Base-by-base conservation (phyloP, 768 basidiomycete genomes). In the Kwoniella bestiolae region DNA sequence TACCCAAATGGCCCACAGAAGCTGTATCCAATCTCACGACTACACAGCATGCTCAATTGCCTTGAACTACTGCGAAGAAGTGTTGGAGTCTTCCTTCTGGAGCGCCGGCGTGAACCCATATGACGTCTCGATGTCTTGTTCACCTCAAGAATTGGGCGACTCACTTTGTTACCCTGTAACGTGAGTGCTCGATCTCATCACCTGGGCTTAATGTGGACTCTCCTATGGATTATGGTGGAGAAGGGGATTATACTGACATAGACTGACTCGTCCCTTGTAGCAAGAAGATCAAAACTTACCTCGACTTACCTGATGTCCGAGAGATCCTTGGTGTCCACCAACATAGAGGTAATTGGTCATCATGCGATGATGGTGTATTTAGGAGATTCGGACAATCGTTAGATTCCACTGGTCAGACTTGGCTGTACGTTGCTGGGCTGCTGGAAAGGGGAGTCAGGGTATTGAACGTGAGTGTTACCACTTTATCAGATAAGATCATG, bases 401-500 rank as follows among this genome's bases (percentile, higher is more conserved):
- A 72, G 90, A 91, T 79, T 32, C 14, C 84, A 86, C 66, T 84
- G 89, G 46, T 84, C 88, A 79, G 81, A 87, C 82, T 31, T 79
- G 74, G 76, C 67, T 79, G 12, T 88, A 90, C 74, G 86, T 90
- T 65, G 83, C 87, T 0, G 85, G 84, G 0, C 85, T 92, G 41
- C 85, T 92, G 8, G 90, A 92, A 64, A 85, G 90, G n/a, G 89
- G 88, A 0, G 81, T 94, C 21, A 86, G 87, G 5, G 82, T 91
- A 35, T 84, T 92, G 45, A 87, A 66, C 47, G 65, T 71, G 35
- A 47, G 68, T 67, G 6, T 16, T 3, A 8, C 14, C 16, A 32
- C 55, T 25, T 23, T 23, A 12, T 12, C 8, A 8, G 51, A 25
- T 28, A 26, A 31, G 51, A 49, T 23, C 21, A n/a, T 49, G n/a